Percentiles rank a stretch among this genome's conserved stretches.
Conservation (phyloP, 75 land plant genomes). For the Pseudotsuga menziesii region DNA sequence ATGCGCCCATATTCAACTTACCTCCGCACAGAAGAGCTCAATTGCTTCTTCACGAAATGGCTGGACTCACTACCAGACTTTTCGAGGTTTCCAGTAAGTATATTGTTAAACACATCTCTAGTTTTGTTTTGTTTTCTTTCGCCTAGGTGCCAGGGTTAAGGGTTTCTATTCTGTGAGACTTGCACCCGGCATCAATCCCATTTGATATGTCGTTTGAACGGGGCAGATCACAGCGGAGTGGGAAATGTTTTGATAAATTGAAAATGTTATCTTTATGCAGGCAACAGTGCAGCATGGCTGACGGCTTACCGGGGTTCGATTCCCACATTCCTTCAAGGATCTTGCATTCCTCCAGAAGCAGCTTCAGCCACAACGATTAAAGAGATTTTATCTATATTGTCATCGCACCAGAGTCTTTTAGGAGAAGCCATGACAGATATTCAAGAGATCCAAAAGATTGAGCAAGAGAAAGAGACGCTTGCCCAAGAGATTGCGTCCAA, state of each 20-base stretch:
- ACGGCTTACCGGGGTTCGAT: constrained; percentile 44
- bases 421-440: constrained; percentile 15
- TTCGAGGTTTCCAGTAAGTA: constrained; percentile 57
- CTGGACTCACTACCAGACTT: constrained; percentile 50
- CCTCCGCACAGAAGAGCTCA: constrained; percentile 65
- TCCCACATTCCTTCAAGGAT: constrained; percentile 65
- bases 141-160: too few species aligned
- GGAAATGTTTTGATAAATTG: not conserved
- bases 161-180: too few species aligned
- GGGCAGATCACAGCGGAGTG: too few species aligned
- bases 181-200: too few species aligned
- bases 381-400: not conserved
- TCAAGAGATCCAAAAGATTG: not conserved
- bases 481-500: constrained; percentile 40
- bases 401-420: not conserved
- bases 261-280: not conserved
- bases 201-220: too few species aligned
- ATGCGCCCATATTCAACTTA: constrained; percentile 40
- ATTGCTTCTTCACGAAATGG: constrained; percentile 50
- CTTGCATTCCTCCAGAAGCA: constrained; percentile 30
- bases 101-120: not conserved
- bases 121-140: too few species aligned
- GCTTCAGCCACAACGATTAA: not conserved
- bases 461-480: constrained; percentile 11
- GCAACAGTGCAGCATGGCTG: constrained; percentile 17